phyloP scores from a whole-genome alignment of 1,284 basidiomycete species.

The Trichosporon inkin region DNA sequence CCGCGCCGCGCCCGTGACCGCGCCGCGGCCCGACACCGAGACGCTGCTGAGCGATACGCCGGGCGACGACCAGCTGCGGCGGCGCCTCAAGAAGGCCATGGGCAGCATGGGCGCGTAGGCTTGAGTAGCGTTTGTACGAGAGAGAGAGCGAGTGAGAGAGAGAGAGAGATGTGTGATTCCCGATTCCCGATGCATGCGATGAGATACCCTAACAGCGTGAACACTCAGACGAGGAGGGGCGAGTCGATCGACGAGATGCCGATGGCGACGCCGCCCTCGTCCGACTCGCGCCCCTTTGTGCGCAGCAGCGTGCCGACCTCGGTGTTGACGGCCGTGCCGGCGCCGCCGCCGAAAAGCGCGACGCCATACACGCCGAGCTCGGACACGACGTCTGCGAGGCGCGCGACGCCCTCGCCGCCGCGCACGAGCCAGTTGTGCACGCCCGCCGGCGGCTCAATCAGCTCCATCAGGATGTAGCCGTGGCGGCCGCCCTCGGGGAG shows the following conservation, averaged over 20 bases:
- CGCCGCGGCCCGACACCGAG: background rate
- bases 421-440: constrained; percentile 70
- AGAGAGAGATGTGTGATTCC: too few relatives aligned
- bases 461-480: constrained; percentile 91
- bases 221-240: background rate
- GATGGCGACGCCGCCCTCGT: constrained; percentile 91
- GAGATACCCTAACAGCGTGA: background rate
- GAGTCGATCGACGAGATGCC: constrained; percentile 42
- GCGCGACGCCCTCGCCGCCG: constrained; percentile 45
- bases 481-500: constrained; percentile 55
- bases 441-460: constrained; percentile 71
- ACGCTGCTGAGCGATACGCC: constrained; percentile 5
- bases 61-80: constrained; percentile 44
- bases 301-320: constrained; percentile 80
- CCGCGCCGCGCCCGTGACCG: background rate
- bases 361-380: constrained; percentile 93
- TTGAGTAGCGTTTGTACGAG: too few relatives aligned
- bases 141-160: too few relatives aligned
- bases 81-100: constrained; percentile 50
- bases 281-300: constrained; percentile 86
- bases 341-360: constrained; percentile 62
- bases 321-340: constrained; percentile 55
- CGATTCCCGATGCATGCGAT: background rate
- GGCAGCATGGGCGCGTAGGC: constrained; percentile 42
- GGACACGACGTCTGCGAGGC: constrained; percentile 69